Evolutionary conservation across 139 green algal species (phyloP).

Genomic region (Closterium sp.): DNA sequence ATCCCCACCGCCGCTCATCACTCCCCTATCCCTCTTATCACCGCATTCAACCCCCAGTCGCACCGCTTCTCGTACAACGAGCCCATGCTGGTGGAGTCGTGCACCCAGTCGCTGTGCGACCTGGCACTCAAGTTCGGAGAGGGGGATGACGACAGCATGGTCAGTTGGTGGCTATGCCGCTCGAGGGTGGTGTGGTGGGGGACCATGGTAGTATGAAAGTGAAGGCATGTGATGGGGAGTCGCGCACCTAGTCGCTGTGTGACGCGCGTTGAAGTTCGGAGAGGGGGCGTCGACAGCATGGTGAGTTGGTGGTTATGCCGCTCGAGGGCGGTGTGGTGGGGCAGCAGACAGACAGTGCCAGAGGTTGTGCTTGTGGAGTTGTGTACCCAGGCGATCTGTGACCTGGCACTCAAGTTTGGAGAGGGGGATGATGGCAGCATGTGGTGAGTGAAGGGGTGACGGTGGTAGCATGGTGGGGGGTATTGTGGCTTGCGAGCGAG

Average conservation of each 20-base stretch:
- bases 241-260: slow-evolving; percentile 87
- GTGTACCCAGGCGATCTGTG: too few species aligned
- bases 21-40: neutral
- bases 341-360: too few species aligned
- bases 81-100: slow-evolving; percentile 89
- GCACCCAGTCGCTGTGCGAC: slow-evolving; percentile 84
- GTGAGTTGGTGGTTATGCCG: slow-evolving; percentile 7
- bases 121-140: slow-evolving; percentile 86
- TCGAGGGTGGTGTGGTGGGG: neutral
- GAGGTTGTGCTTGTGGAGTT: too few species aligned
- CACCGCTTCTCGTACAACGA: slow-evolving; percentile 98
- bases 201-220: too few species aligned
- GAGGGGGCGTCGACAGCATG: slow-evolving; percentile 89
- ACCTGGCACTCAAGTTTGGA: too few species aligned
- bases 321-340: too few species aligned
- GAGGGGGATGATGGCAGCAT: too few species aligned
- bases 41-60: too few species aligned
- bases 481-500: too few species aligned
- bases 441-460: too few species aligned
- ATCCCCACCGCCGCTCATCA: neutral
- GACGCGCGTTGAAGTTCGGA: slow-evolving; percentile 94
- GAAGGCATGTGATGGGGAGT: slow-evolving; percentile 29
- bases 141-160: slow-evolving; percentile 83
- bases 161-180: slow-evolving; percentile 30
- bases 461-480: too few species aligned